A percentile compares a stretch with the other conserved stretches of the same genome.
Evolutionary conservation across 2,329 filamentous ascomycete genomes (phyloP).

Genomic region (Huntiella abstrusa): DNA sequence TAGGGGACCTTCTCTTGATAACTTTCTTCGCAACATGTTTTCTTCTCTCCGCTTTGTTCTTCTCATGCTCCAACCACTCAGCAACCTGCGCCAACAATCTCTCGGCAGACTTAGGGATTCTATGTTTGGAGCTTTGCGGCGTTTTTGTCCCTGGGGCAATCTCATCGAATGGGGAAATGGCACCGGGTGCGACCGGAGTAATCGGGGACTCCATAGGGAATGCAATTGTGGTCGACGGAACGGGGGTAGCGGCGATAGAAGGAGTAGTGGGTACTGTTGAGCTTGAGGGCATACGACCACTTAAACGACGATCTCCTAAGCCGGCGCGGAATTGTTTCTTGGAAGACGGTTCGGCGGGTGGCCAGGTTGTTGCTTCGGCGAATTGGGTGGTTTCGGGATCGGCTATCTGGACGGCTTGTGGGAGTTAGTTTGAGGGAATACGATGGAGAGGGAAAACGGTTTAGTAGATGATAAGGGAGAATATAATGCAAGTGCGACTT

Average conservation of each 20-base stretch:
- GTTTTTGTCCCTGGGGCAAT: conserved; percentile 12
- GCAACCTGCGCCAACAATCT: conserved; percentile 54
- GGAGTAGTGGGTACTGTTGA: background rate
- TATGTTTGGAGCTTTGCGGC: conserved; percentile 4
- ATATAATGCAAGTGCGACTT: no score
- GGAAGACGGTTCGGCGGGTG: conserved; percentile 14
- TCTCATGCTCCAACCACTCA: conserved; percentile 72
- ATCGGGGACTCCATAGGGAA: background rate
- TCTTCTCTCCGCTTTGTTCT: conserved; percentile 37
- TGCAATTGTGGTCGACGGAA: background rate
- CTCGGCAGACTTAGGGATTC: conserved; percentile 20
- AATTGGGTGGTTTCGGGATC: conserved; percentile 22
- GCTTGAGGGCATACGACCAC: conserved; percentile 17
- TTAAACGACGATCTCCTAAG: conserved; percentile 21
- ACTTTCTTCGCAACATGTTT: conserved; percentile 21
- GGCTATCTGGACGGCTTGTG: conserved; percentile 31
- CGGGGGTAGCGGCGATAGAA: conserved; percentile 15
- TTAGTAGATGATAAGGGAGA: no score
- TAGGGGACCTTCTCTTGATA: conserved; percentile 22
- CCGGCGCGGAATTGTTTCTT: conserved; percentile 23
- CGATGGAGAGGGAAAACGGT: no score
- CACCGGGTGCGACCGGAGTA: conserved; percentile 15
- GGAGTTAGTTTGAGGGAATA: no score
- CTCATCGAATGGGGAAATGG: background rate
- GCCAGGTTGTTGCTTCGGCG: conserved; percentile 12